phyloP scores from a whole-genome alignment of 352 stramenopile species.

The Pythium plurisporium region DNA sequence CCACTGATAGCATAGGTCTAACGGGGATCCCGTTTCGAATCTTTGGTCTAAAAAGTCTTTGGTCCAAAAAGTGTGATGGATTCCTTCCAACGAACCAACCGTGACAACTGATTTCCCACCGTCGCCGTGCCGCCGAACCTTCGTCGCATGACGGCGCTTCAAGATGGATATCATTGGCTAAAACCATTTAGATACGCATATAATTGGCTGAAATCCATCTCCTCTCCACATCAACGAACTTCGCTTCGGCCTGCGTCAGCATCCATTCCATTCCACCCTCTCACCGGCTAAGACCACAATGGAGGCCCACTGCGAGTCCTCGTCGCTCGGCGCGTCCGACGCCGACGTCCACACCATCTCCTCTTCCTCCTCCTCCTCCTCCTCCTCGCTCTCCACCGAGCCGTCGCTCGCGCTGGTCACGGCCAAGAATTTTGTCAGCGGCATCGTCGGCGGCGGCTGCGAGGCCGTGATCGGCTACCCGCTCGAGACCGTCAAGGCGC shows the following conservation, averaged over 20 bases:
- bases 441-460: slow-evolving; percentile 34
- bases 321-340: slow-evolving; percentile 12
- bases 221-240: background rate
- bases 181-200: background rate
- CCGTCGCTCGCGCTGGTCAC: slow-evolving; percentile 29
- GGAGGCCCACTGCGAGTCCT: slow-evolving; percentile 15
- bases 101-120: too few relatives aligned
- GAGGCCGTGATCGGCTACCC: slow-evolving; percentile 38
- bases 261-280: background rate
- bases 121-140: too few relatives aligned
- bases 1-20: too few relatives aligned
- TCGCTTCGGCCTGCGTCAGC: slow-evolving; percentile 2
- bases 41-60: background rate
- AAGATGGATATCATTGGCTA: background rate
- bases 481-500: slow-evolving; percentile 44
- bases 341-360: too few relatives aligned
- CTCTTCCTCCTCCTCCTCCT: too few relatives aligned
- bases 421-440: slow-evolving; percentile 39
- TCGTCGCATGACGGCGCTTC: slow-evolving; percentile 3
- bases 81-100: too few relatives aligned
- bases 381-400: too few relatives aligned
- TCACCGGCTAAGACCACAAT: background rate
- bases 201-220: slow-evolving; percentile 14
- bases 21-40: background rate
- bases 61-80: too few relatives aligned